phyloP scores from a whole-genome alignment of 495 filamentous ascomycete species.

The Penicillium flavigenum region DNA sequence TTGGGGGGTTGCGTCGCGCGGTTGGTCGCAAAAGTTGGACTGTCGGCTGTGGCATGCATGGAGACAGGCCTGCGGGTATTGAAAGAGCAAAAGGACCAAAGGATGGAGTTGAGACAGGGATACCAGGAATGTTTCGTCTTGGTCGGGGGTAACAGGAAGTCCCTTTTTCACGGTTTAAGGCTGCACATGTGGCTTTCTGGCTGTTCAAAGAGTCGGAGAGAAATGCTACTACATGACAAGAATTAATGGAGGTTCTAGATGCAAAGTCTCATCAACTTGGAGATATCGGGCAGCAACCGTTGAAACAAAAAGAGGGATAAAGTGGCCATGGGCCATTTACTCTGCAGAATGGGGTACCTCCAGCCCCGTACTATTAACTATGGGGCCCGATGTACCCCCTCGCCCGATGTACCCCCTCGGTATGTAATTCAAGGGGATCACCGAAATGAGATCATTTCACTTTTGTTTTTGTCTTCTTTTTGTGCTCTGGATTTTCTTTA shows the following conservation, averaged over 20 bases:
- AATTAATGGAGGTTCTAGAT: background rate
- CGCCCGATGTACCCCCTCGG: constrained; percentile 29
- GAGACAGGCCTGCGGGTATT: constrained; percentile 29
- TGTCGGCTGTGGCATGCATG: constrained; percentile 47
- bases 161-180: constrained; percentile 9
- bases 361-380: constrained; percentile 19
- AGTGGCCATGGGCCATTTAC: constrained; percentile 20
- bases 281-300: constrained; percentile 28
- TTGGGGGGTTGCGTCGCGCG: constrained; percentile 27
- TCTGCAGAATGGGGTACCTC: constrained; percentile 25
- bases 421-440: constrained; percentile 31
- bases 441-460: constrained; percentile 22
- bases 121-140: constrained; percentile 35
- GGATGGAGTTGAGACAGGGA: constrained; percentile 27
- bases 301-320: constrained; percentile 33
- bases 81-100: constrained; percentile 16
- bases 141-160: constrained; percentile 15
- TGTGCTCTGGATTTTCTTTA: background rate
- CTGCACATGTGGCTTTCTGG: constrained; percentile 1
- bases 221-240: constrained; percentile 25
- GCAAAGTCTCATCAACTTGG: background rate
- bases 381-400: constrained; percentile 27
- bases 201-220: background rate
- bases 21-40: constrained; percentile 34
- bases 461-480: constrained; percentile 1